phyloP scores from a whole-genome alignment of 306 rosid genomes.

The Spatholobus suberectus region DNA sequence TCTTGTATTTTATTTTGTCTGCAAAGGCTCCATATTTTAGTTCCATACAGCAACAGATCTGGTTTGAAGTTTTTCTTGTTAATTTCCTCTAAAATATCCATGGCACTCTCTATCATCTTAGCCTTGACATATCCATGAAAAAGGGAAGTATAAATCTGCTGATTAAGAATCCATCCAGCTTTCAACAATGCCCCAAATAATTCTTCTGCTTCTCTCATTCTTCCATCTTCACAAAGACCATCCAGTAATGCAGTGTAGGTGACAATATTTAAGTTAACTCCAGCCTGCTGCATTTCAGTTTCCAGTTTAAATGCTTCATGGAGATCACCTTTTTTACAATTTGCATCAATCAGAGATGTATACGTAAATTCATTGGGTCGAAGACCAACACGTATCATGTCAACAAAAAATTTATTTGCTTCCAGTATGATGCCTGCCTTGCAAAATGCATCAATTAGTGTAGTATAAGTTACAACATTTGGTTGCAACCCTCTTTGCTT shows the following conservation, averaged over 20 bases:
- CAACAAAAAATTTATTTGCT: conserved; percentile 79
- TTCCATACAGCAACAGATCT: conserved; percentile 73
- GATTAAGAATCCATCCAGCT: conserved; percentile 70
- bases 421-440: conserved; percentile 85
- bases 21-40: conserved; percentile 80
- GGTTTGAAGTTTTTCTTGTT: conserved; percentile 66
- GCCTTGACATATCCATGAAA: conserved; percentile 86
- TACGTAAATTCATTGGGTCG: conserved; percentile 85
- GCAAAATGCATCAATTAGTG: conserved; percentile 90
- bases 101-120: conserved; percentile 64
- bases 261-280: conserved; percentile 65
- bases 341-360: conserved; percentile 90
- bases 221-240: conserved; percentile 84
- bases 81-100: conserved; percentile 68
- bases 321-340: conserved; percentile 77
- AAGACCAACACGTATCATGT: conserved; percentile 84
- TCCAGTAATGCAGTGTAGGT: conserved; percentile 75
- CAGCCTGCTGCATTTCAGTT: conserved; percentile 74
- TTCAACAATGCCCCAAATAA: conserved; percentile 66
- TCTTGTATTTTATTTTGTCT: conserved; percentile 71
- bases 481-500: conserved; percentile 66
- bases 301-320: conserved; percentile 72
- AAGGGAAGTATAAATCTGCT: conserved; percentile 67
- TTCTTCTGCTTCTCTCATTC: conserved; percentile 78
- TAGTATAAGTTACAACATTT: conserved; percentile 90